Evolutionary conservation across 352 stramenopile species (phyloP), one percentile per base, ranked within the genome.

Genomic region (Thraustochytrium striatum): DNA sequence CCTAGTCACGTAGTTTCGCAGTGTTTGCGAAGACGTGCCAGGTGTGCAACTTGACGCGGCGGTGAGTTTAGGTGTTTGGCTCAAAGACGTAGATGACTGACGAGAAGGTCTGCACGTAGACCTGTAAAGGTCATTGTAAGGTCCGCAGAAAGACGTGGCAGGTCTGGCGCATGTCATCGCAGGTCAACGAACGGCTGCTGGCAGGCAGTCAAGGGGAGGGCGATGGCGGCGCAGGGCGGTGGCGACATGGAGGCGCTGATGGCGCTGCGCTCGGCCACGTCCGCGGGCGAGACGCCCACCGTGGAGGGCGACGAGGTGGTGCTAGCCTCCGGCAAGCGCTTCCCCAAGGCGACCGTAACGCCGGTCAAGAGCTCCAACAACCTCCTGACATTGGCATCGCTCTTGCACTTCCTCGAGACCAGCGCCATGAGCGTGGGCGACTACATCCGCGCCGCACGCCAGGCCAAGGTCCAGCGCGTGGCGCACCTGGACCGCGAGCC

Each of bases 171-270:
- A n/a, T n/a, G n/a, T n/a, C n/a, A n/a, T n/a, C n/a, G n/a, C n/a
- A n/a, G n/a, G n/a, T n/a, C n/a, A n/a, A n/a, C n/a, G n/a, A n/a
- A n/a, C n/a, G n/a, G n/a, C n/a, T n/a, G n/a, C n/a, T n/a, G n/a
- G n/a, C n/a, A n/a, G n/a, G n/a, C n/a, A n/a, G n/a, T n/a, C n/a
- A n/a, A n/a, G n/a, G n/a, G n/a, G n/a, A n/a, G n/a, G n/a, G n/a
- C n/a, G n/a, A n/a, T n/a, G n/a, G n/a, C n/a, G n/a, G n/a, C n/a
- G n/a, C n/a, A n/a, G n/a, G n/a, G n/a, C n/a, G n/a, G n/a, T n/a
- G n/a, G n/a, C n/a, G n/a, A 62, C 33, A 75, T 75, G 65, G 28
- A 75, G 8, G 65, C 65, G 8, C 50, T 75, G 57, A 16, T 72
- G 9, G 57, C 44, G 7, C 65, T 75, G 57, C 65, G 65, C 57